These are phyloP conservation scores for Beauveria sp. DNA, from an alignment of 2,329 filamentous ascomycete species.

Conservation along the genomic window DNA sequence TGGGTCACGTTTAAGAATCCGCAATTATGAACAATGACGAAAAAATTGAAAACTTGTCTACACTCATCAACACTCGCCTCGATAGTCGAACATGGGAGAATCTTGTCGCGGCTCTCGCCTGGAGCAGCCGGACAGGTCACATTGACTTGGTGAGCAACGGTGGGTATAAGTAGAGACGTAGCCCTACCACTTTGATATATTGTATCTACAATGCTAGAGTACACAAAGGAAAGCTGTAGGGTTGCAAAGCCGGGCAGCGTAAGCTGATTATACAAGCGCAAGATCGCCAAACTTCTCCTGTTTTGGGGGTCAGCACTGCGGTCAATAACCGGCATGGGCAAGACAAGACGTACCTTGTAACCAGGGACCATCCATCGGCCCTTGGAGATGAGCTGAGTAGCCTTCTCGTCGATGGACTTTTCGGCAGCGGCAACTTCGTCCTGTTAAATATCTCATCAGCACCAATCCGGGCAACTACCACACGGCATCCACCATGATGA, in stretches of 20 bases:
- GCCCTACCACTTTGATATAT: constrained; percentile 28
- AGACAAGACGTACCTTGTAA: constrained; percentile 75
- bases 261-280: constrained; percentile 70
- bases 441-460: constrained; percentile 35
- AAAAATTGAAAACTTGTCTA: background rate
- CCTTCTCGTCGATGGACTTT: constrained; percentile 97
- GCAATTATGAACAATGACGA: background rate
- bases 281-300: constrained; percentile 99
- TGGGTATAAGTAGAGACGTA: constrained; percentile 25
- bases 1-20: background rate
- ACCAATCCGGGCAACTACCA: constrained; percentile 17
- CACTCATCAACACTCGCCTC: background rate
- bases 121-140: background rate
- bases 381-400: constrained; percentile 87
- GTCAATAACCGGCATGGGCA: background rate
- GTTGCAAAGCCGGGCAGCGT: constrained; percentile 19
- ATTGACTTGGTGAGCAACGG: background rate
- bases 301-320: constrained; percentile 36
- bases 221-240: constrained; percentile 47
- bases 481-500: background rate
- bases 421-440: constrained; percentile 92
- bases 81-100: too few species aligned
- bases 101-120: background rate
- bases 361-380: constrained; percentile 96
- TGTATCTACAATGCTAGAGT: constrained; percentile 66